Conservation (phyloP, 2,329 filamentous ascomycete genomes). For the Cladophialophora carrionii region DNA sequence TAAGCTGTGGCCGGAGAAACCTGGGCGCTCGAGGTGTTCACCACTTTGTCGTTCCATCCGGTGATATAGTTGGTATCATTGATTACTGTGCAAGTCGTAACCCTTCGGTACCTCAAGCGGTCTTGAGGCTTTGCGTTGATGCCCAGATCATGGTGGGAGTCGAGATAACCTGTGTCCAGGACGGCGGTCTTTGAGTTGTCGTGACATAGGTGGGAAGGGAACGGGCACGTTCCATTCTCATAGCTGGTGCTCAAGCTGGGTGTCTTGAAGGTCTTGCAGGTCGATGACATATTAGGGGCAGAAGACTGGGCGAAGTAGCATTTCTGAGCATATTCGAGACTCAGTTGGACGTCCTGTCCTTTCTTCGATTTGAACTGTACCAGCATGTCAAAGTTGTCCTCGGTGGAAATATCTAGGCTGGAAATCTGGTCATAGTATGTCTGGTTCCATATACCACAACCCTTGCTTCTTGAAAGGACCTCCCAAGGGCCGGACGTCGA, state of each 20-base stretch:
- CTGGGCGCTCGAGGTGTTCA: conserved; percentile 1
- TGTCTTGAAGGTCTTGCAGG: conserved; percentile 27
- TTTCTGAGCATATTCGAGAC: conserved; percentile 32
- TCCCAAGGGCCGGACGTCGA: conserved; percentile 20
- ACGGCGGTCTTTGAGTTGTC: conserved; percentile 17
- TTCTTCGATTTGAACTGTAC: conserved; percentile 23
- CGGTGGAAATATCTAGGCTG: neutral
- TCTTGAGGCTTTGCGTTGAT: conserved; percentile 33
- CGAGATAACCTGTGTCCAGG: conserved; percentile 32
- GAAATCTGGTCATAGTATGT: conserved; percentile 22
- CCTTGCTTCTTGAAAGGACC: conserved; percentile 27
- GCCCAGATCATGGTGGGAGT: conserved; percentile 33
- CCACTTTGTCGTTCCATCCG: conserved; percentile 27
- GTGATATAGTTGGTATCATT: conserved; percentile 21
- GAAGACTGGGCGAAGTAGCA: conserved; percentile 29
- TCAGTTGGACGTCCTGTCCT: conserved; percentile 28
- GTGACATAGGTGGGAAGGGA: conserved; percentile 25
- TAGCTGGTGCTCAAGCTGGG: conserved; percentile 12
- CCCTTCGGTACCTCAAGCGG: conserved; percentile 29
- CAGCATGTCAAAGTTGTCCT: conserved; percentile 19
- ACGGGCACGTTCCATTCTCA: conserved; percentile 21
- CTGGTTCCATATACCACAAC: conserved; percentile 32
- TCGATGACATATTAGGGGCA: conserved; percentile 10
- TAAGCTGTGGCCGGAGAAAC: conserved; percentile 14
- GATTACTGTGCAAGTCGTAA: conserved; percentile 33